Evolutionary conservation across 352 stramenopile genomes (phyloP).

Genomic region (Pythium aphanidermatum): DNA sequence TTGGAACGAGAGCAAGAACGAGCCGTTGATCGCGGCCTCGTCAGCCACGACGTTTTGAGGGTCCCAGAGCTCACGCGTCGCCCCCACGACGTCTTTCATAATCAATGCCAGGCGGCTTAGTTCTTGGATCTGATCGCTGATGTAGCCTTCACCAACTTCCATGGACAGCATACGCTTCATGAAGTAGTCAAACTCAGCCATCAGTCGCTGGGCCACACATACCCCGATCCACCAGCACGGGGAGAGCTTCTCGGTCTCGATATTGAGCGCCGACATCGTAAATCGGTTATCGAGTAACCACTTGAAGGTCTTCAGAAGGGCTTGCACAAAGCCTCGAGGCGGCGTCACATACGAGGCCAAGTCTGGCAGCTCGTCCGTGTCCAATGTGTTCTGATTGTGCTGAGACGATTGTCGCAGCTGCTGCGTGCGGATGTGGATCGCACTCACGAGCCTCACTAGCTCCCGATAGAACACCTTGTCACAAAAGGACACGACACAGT

Average conservation of each 20-base stretch:
- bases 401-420: constrained; percentile 13
- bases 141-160: constrained; percentile 26
- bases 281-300: constrained; percentile 44
- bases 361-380: constrained; percentile 40
- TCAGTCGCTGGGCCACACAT: constrained; percentile 34
- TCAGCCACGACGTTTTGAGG: constrained; percentile 13
- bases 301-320: constrained; percentile 38
- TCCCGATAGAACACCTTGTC: constrained; percentile 49
- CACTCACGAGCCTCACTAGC: constrained; percentile 33
- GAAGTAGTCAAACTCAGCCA: constrained; percentile 53
- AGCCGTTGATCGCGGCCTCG: constrained; percentile 15
- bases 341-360: constrained; percentile 22
- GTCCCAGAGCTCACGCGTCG: constrained; percentile 40
- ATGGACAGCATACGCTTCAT: constrained; percentile 49
- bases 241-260: constrained; percentile 25
- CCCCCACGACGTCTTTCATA: constrained; percentile 41
- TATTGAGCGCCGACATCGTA: constrained; percentile 19
- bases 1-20: constrained; percentile 43
- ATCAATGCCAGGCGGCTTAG: constrained; percentile 47
- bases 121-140: constrained; percentile 43
- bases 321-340: constrained; percentile 33
- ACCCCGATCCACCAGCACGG: constrained; percentile 57
- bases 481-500: constrained; percentile 36
- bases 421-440: constrained; percentile 23
- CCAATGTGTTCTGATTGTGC: too few relatives aligned